Conservation (phyloP, 306 rosid genomes). For the Purshia tridentata region DNA sequence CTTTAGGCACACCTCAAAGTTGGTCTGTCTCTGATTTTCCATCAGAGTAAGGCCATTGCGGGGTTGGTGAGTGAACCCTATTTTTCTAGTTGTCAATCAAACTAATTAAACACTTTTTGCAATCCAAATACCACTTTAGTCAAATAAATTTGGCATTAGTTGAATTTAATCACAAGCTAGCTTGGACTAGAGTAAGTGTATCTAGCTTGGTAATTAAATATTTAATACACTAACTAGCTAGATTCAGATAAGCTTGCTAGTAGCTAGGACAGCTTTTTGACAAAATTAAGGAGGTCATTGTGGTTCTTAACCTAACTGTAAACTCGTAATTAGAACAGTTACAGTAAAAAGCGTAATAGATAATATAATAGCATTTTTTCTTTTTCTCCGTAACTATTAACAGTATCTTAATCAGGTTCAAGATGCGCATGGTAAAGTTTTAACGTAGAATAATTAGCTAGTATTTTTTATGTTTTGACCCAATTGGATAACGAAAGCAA, state of each 20-base stretch:
- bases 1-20: neutral
- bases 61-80: neutral
- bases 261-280: neutral
- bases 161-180: neutral
- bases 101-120: too few relatives aligned
- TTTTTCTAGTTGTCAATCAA: neutral
- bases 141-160: neutral
- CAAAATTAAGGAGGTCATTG: neutral
- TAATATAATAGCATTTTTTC: too few relatives aligned
- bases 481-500: neutral
- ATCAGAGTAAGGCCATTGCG: neutral
- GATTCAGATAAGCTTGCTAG: neutral
- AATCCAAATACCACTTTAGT: neutral
- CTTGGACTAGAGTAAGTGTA: too few relatives aligned
- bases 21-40: neutral
- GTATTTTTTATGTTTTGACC: too few relatives aligned
- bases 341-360: too few relatives aligned
- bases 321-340: neutral
- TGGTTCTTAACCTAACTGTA: slow-evolving; percentile 8
- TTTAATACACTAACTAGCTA: neutral
- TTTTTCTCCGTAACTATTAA: too few relatives aligned
- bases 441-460: too few relatives aligned
- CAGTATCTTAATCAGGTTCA: too few relatives aligned
- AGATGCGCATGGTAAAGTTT: too few relatives aligned
- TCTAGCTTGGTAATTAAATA: too few relatives aligned